Conservation (phyloP, 2,329 filamentous ascomycete genomes). For the Scorias spongiosa region DNA sequence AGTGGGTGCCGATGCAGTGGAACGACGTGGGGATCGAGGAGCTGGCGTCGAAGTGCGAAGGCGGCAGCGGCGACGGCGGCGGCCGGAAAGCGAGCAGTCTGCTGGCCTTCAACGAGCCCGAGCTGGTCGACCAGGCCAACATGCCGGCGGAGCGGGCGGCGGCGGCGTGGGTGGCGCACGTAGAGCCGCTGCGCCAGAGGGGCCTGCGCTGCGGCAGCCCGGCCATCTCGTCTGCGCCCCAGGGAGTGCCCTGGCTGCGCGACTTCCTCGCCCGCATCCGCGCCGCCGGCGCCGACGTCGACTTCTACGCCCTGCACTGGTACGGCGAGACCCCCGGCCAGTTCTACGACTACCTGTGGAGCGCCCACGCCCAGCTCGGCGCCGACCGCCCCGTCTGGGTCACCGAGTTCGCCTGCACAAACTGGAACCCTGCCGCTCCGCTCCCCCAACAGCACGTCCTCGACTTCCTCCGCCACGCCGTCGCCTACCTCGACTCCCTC, state of each 20-base stretch:
- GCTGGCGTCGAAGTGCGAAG: conserved; percentile 9
- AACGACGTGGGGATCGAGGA: conserved; percentile 14
- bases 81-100: conserved; percentile 2
- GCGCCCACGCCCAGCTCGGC: conserved; percentile 13
- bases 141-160: conserved; percentile 15
- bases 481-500: conserved; percentile 17
- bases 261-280: conserved; percentile 14
- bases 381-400: conserved; percentile 18
- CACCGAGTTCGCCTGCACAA: conserved; percentile 18
- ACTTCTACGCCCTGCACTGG: conserved; percentile 19
- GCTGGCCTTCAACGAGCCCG: conserved; percentile 20
- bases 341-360: conserved; percentile 22
- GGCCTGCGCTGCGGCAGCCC: conserved; percentile 15
- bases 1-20: conserved; percentile 21
- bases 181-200: conserved; percentile 15
- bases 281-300: conserved; percentile 12
- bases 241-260: conserved; percentile 13
- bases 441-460: conserved; percentile 15
- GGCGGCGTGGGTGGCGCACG: conserved; percentile 11
- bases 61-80: not conserved
- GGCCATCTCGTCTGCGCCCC: conserved; percentile 15
- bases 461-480: conserved; percentile 12
- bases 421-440: conserved; percentile 15
- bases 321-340: conserved; percentile 15
- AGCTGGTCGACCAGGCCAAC: conserved; percentile 18